A percentile compares a stretch with the other conserved stretches of the same genome.
Evolutionary conservation across 2,329 filamentous ascomycete genomes (phyloP).

Genomic region (Fusarium sp.): DNA sequence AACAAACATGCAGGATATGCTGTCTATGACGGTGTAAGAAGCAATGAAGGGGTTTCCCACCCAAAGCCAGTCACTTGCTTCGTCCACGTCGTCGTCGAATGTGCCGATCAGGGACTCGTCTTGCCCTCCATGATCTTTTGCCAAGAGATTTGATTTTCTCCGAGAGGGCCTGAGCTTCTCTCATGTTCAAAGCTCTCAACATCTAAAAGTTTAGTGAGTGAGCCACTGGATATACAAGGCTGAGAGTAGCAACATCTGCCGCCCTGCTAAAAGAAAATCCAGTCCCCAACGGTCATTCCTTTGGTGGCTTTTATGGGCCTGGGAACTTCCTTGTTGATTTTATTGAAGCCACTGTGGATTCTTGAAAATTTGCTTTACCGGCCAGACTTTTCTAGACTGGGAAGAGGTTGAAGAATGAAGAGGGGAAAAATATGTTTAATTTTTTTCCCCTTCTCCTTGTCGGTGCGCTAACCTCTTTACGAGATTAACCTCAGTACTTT

Average conservation of each 20-base stretch:
- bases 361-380: conserved; percentile 33
- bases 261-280: not conserved
- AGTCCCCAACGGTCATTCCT: conserved; percentile 13
- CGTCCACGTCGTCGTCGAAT: conserved; percentile 1
- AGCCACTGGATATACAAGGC: conserved; percentile 5
- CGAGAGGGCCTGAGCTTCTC: conserved; percentile 28
- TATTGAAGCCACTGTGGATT: conserved; percentile 29
- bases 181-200: not conserved
- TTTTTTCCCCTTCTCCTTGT: not conserved
- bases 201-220: not conserved
- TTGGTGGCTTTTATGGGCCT: not conserved
- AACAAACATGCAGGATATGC: conserved; percentile 27
- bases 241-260: conserved; percentile 12
- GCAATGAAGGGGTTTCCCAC: conserved; percentile 14
- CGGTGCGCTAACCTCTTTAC: conserved; percentile 20
- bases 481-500: conserved; percentile 16
- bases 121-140: conserved; percentile 30
- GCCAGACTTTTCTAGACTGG: conserved; percentile 34
- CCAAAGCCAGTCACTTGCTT: not conserved
- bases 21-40: conserved; percentile 26
- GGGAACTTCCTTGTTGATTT: conserved; percentile 11
- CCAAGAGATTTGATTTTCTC: conserved; percentile 42
- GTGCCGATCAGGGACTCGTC: conserved; percentile 45
- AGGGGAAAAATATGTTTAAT: not conserved
- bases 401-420: conserved; percentile 12